phyloP scores from a whole-genome alignment of 768 basidiomycete genomes.

The Clitopilus hobsonii region DNA sequence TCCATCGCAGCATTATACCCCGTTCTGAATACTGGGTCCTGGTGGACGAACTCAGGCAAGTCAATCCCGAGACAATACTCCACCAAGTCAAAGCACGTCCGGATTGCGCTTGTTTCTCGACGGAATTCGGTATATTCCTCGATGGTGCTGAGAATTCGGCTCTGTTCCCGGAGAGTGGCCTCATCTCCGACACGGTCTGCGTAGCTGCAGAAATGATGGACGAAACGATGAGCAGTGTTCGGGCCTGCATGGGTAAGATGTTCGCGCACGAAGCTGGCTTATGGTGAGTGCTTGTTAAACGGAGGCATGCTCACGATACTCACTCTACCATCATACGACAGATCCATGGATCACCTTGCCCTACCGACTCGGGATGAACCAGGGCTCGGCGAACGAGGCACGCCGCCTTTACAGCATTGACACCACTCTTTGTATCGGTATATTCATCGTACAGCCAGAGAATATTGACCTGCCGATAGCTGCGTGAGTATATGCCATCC shows the following conservation, averaged over 20 bases:
- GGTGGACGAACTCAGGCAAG: neutral
- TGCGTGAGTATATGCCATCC: neutral
- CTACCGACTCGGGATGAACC: neutral
- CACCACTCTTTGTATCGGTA: neutral
- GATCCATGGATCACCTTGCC: neutral
- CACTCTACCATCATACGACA: neutral
- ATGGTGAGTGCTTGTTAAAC: neutral
- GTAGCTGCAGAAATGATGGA: neutral
- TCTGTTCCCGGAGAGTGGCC: neutral
- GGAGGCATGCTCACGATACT: no score
- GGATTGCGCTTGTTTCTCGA: neutral
- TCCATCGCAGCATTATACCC: neutral
- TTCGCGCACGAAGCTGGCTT: neutral
- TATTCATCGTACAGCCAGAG: neutral
- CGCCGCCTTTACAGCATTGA: neutral
- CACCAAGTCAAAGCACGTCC: neutral
- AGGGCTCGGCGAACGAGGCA: neutral
- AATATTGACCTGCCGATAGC: neutral
- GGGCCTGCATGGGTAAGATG: neutral
- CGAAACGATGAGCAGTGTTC: neutral
- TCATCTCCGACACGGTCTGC: neutral
- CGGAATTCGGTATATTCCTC: neutral
- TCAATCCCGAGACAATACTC: neutral
- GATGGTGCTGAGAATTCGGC: neutral
- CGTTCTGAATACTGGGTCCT: neutral